Percentiles rank a stretch among this genome's conserved stretches.
Conservation (phyloP, 1,139 yeast genomes). For the Geotrichum candidum region DNA sequence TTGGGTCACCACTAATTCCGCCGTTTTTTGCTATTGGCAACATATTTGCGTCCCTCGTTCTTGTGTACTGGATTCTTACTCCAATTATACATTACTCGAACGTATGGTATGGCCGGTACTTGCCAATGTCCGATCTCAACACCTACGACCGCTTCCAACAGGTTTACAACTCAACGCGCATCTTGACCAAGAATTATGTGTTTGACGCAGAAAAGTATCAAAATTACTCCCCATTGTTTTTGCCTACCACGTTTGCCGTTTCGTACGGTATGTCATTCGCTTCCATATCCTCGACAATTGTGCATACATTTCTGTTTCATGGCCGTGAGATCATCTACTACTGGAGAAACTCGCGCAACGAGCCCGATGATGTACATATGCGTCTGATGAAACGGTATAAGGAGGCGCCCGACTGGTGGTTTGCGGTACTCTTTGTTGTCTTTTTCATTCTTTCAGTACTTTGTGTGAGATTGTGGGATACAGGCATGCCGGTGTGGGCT, state of each 20-base stretch:
- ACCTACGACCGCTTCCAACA: slow-evolving; percentile 44
- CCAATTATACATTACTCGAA: slow-evolving; percentile 49
- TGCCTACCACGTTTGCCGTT: slow-evolving; percentile 58
- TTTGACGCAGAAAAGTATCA: slow-evolving; percentile 47
- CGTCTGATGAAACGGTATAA: slow-evolving; percentile 54
- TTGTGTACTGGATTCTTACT: slow-evolving; percentile 42
- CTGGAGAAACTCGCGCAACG: slow-evolving; percentile 41
- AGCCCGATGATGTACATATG: slow-evolving; percentile 55
- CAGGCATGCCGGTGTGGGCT: slow-evolving; percentile 45
- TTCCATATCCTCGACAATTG: slow-evolving; percentile 51
- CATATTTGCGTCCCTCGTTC: slow-evolving; percentile 43
- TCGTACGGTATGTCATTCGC: slow-evolving; percentile 63
- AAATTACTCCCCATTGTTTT: slow-evolving; percentile 53
- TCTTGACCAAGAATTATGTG: slow-evolving; percentile 41
- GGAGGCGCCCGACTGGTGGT: slow-evolving; percentile 69
- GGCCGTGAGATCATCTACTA: slow-evolving; percentile 47
- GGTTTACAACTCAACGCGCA: slow-evolving; percentile 41
- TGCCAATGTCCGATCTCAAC: slow-evolving; percentile 45
- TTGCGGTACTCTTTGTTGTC: slow-evolving; percentile 41
- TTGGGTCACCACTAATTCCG: slow-evolving; percentile 62
- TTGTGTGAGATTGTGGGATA: slow-evolving; percentile 43
- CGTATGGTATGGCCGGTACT: slow-evolving; percentile 46
- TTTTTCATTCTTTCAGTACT: slow-evolving; percentile 48
- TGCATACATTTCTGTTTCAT: slow-evolving; percentile 52
- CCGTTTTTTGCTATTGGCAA: slow-evolving; percentile 56